Conservation (phyloP, 306 rosid genomes). For the Cicer arietinum region DNA sequence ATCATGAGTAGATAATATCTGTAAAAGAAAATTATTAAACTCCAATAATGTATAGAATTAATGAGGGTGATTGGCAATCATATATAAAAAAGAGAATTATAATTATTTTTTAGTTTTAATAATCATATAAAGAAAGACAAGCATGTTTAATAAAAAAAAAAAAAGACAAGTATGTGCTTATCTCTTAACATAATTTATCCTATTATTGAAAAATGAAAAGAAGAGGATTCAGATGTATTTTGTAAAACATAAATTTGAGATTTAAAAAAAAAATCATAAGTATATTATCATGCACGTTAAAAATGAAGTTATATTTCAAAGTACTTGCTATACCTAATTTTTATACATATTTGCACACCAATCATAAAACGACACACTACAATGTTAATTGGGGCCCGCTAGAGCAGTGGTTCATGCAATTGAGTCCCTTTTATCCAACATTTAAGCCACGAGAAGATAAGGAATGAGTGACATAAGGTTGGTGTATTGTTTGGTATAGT, state of each 20-base stretch:
- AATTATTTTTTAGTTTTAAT: no score
- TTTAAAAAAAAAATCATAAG: no score
- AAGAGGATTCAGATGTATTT: neutral
- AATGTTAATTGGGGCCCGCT: slow-evolving; percentile 2
- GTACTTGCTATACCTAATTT: neutral
- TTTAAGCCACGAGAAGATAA: slow-evolving; percentile 14
- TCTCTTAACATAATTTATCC: neutral
- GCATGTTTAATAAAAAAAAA: no score
- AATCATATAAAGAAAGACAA: no score
- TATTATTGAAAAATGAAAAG: neutral
- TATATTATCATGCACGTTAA: no score
- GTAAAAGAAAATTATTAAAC: no score
- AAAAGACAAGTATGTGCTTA: neutral
- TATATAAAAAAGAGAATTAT: no score
- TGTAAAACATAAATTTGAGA: neutral
- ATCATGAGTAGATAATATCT: no score
- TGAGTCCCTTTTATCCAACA: neutral
- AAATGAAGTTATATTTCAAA: no score
- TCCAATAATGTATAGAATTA: no score
- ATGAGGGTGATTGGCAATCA: no score
- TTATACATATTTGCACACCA: neutral
- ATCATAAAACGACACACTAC: neutral
- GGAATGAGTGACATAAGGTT: slow-evolving; percentile 29
- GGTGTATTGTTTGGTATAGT: neutral
- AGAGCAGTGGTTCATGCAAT: neutral